Evolutionary conservation across 352 stramenopile species (phyloP).

Genomic region (Phytophthora sp.): DNA sequence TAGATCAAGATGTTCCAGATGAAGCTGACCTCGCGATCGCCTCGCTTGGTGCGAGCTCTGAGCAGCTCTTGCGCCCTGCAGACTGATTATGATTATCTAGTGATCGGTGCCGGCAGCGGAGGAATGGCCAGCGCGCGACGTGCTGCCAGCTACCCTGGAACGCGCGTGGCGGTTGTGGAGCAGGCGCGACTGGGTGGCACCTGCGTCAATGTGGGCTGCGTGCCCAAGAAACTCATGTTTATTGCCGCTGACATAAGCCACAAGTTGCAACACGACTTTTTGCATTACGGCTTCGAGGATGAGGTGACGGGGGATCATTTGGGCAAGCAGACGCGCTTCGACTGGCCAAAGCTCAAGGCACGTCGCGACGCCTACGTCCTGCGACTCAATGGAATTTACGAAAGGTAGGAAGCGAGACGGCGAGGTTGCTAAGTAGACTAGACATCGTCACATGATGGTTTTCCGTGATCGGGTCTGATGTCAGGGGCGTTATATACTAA

Average conservation of each 20-base stretch:
- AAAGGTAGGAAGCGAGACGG: slow-evolving; percentile 42
- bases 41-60: slow-evolving; percentile 24
- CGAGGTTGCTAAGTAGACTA: neutral
- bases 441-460: neutral
- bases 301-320: slow-evolving; percentile 40
- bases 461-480: neutral
- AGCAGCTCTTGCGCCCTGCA: slow-evolving; percentile 17
- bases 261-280: slow-evolving; percentile 54
- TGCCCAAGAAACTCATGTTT: slow-evolving; percentile 99
- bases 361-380: slow-evolving; percentile 94
- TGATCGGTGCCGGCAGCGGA: slow-evolving; percentile 92
- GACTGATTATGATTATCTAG: slow-evolving; percentile 84
- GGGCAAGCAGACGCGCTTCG: slow-evolving; percentile 62
- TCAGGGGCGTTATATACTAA: neutral
- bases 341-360: slow-evolving; percentile 94
- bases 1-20: slow-evolving; percentile 29
- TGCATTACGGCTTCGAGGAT: slow-evolving; percentile 68
- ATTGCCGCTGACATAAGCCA: slow-evolving; percentile 73
- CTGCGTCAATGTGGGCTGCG: slow-evolving; percentile 99
- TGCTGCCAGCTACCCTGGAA: slow-evolving; percentile 83
- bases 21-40: slow-evolving; percentile 9
- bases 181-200: slow-evolving; percentile 92
- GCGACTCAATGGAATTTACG: slow-evolving; percentile 97
- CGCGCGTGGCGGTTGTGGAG: slow-evolving; percentile 96
- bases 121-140: slow-evolving; percentile 94